A percentile compares a stretch with the other conserved stretches of the same genome.
These are phyloP conservation scores for Chernovozyma aurita DNA, from an alignment of 1,139 yeast genomes.

Conservation along the genomic window DNA sequence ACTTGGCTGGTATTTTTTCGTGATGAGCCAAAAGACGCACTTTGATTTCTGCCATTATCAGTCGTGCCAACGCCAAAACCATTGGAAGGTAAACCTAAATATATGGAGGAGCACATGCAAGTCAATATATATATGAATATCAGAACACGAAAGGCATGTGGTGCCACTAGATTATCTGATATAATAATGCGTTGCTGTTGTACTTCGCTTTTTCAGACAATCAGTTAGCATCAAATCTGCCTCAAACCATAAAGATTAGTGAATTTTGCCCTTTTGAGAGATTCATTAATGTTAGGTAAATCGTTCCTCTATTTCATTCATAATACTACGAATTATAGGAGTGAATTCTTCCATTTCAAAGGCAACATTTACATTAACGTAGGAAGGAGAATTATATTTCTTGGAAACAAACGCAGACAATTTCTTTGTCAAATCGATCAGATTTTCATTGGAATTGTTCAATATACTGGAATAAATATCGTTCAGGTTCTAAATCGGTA, in stretches of 20 bases:
- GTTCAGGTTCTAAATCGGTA: constrained; percentile 3
- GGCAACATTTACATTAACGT: constrained; percentile 6
- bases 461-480: constrained; percentile 6
- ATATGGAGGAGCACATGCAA: not conserved
- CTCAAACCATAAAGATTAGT: too few species aligned
- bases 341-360: constrained; percentile 7
- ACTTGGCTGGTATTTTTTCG: not conserved
- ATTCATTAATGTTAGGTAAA: too few species aligned
- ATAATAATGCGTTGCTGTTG: too few species aligned
- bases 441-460: constrained; percentile 3
- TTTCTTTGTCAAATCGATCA: constrained; percentile 5
- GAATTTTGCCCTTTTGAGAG: too few species aligned
- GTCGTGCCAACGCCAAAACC: not conserved
- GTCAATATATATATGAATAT: too few species aligned
- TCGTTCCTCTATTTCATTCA: constrained; percentile 4
- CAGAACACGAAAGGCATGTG: too few species aligned
- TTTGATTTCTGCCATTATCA: not conserved
- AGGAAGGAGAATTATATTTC: constrained; percentile 6
- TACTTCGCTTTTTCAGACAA: too few species aligned
- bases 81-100: too few species aligned
- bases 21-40: not conserved
- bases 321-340: constrained; percentile 3
- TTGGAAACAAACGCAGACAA: constrained; percentile 5
- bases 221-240: too few species aligned
- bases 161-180: too few species aligned